Base-by-base conservation (phyloP, 2,329 filamentous ascomycete genomes). In the Trichophyton equinum region DNA sequence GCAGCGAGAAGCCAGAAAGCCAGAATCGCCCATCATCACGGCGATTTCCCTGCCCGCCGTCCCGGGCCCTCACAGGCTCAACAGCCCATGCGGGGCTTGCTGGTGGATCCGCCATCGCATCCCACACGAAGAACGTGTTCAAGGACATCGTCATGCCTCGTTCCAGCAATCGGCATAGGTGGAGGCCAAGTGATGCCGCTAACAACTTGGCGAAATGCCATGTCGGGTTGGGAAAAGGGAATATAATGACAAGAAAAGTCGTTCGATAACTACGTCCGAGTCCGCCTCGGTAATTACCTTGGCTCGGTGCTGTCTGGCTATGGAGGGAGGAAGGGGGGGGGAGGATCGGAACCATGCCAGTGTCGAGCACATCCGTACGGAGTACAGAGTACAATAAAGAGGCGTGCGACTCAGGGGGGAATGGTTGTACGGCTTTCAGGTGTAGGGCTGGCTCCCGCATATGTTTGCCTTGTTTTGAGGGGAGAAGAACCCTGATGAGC, bases 41-140 rank as follows among this genome's bases (percentile, higher is more conserved):
- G 22, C 6, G 49, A 30, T 13, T 25, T 53, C 49, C 49, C 25
- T 53, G 27, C 13, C 27, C 49, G 18, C 30, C 13, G 7, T 25
- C 49, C 22, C 13, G 22, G 49, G 27, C 18, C 49, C 25, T 11
- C 27, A 15, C 49, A 30, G 49, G 49, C 49, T 53, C 15, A 20
- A 30, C n/a, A 27, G 25, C 6, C 22, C 6, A 33, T 11, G n/a
- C 9, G 33, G 33, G 49, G 7, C 18, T 18, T 5, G 18, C 49
- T 15, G 20, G 6, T 20, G 49, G 49, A 53, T 53, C 49, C 25
- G 49, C 49, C 13, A n/a, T 53, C 49, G 22, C 49, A 53, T 53
- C 49, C 49, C 49, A 30, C 49, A 11, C 8, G 49, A 53, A 22
- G 49, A 53, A 53, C 49, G 49, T 53, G 49, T 53, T 53, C 49